Base-by-base conservation (phyloP, 1,284 basidiomycete species). In the Tremellales sp. region DNA sequence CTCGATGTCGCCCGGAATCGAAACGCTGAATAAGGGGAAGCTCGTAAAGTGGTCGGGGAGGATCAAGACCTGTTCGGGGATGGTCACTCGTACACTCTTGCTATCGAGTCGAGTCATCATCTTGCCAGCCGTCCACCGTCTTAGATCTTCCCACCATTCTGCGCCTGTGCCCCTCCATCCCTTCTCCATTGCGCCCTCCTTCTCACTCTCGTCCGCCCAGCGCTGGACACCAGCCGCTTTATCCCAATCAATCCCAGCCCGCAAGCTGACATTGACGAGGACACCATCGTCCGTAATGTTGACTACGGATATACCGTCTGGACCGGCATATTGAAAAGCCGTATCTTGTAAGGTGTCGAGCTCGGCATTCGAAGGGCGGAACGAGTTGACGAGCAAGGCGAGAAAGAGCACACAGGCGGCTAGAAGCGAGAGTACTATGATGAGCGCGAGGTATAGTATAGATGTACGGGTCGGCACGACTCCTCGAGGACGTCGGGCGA, bases 241-340 rank as follows among this genome's bases (percentile, higher is more conserved):
- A 48, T 74, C 65, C 0, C 57, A 57, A 45, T 75, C 71, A 27
- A 75, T 62, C 2, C 69, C 72, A 12, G 64, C 65, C 7, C 50
- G 37, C 0, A 71, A 43, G 3, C 57, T 58, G 13, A 73, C 48
- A 41, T 73, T 65, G 41, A 75, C 48, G 19, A 61, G 56, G 4
- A 72, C 44, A 0, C 70, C 70, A n/a, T 58, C 50, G 10, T 71
- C 67, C 6, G 59, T 61, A 3, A 75, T 54, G 51, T 72, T 68
- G 31, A 75, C 41, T 1, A 75, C 53, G 11, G 62, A 49, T 4
- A 74, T 49, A 1, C 51, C 48, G 8, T 65, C 56, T 3, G 69
- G 64, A 10, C 52, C 44, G 7, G 58, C 45, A 46, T 63, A 67
- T 10, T 50, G 42, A 49, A 67, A 60, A 10, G 64, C 63, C 3